phyloP scores from a whole-genome alignment of 441 rosid genomes.

The Capsella rubella region DNA sequence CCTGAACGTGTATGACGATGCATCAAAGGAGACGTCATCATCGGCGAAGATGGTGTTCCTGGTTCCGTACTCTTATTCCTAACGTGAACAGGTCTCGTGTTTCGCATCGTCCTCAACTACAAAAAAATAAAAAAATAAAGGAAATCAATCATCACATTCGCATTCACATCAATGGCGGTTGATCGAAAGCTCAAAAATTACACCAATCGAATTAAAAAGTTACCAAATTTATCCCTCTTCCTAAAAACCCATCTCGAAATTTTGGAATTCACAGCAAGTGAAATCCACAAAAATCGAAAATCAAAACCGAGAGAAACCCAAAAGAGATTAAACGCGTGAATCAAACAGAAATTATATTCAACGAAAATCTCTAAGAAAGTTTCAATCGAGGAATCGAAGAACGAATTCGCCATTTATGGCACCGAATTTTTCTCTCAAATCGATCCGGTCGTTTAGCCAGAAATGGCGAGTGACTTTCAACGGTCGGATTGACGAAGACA shows the following conservation, averaged over 20 bases:
- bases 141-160: background rate
- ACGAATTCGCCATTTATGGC: conserved; percentile 35
- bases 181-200: background rate
- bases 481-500: conserved; percentile 40
- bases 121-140: too few species aligned
- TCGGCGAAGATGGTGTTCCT: conserved; percentile 55
- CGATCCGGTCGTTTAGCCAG: conserved; percentile 61
- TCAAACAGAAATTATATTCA: conserved; percentile 25
- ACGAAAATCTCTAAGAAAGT: conserved; percentile 11
- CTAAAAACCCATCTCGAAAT: conserved; percentile 13
- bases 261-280: conserved; percentile 25
- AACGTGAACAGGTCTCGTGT: conserved; percentile 49
- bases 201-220: background rate
- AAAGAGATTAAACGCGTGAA: conserved; percentile 12
- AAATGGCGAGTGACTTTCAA: conserved; percentile 47
- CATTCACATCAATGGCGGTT: conserved; percentile 6
- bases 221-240: conserved; percentile 8
- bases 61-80: conserved; percentile 60
- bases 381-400: conserved; percentile 25
- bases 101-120: conserved; percentile 54
- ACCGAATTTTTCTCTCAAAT: conserved; percentile 28
- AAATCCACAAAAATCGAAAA: conserved; percentile 4
- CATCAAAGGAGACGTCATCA: conserved; percentile 51
- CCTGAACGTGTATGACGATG: conserved; percentile 68
- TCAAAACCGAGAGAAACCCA: background rate